Evolutionary conservation across 2,329 filamentous ascomycete species (phyloP).

Genomic region (Colletotrichum musae): DNA sequence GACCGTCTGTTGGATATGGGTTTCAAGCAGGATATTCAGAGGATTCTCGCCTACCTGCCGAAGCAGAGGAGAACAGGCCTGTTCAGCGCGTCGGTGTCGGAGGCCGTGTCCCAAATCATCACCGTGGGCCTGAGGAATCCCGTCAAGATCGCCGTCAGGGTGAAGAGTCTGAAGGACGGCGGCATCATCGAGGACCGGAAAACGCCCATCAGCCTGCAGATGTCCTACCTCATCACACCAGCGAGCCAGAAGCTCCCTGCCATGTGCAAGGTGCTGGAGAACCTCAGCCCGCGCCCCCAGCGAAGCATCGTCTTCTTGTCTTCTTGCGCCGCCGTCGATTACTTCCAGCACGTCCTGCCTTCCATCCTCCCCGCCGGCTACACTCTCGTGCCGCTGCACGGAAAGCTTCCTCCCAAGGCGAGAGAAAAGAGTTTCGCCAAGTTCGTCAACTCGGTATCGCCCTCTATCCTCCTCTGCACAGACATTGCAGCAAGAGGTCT

Average conservation of each 20-base stretch:
- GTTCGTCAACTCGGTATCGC: conserved; percentile 81
- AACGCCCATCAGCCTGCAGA: conserved; percentile 92
- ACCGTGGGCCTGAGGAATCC: conserved; percentile 93
- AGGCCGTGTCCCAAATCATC: conserved; percentile 94
- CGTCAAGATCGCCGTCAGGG: conserved; percentile 94
- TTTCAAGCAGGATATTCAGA: conserved; percentile 91
- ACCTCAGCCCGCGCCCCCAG: conserved; percentile 80
- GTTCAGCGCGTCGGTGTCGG: conserved; percentile 96
- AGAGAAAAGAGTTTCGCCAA: conserved; percentile 88
- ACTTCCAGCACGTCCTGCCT: conserved; percentile 87
- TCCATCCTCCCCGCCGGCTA: conserved; percentile 78
- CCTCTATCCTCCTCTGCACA: conserved; percentile 89
- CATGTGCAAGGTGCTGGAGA: conserved; percentile 77
- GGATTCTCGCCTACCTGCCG: conserved; percentile 85
- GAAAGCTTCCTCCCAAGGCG: conserved; percentile 90
- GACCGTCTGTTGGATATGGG: conserved; percentile 93
- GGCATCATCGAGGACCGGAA: conserved; percentile 81
- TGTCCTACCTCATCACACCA: conserved; percentile 84
- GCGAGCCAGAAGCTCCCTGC: conserved; percentile 86
- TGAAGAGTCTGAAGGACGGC: conserved; percentile 79
- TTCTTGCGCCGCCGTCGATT: conserved; percentile 95
- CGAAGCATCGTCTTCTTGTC: conserved; percentile 94
- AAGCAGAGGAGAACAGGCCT: conserved; percentile 95
- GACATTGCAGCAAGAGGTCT: conserved; percentile 92
- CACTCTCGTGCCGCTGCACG: conserved; percentile 85